Percentiles rank a stretch among this genome's conserved stretches.
Conservation (phyloP, 2,329 filamentous ascomycete species). For the Ceratocystis lukuohia region DNA sequence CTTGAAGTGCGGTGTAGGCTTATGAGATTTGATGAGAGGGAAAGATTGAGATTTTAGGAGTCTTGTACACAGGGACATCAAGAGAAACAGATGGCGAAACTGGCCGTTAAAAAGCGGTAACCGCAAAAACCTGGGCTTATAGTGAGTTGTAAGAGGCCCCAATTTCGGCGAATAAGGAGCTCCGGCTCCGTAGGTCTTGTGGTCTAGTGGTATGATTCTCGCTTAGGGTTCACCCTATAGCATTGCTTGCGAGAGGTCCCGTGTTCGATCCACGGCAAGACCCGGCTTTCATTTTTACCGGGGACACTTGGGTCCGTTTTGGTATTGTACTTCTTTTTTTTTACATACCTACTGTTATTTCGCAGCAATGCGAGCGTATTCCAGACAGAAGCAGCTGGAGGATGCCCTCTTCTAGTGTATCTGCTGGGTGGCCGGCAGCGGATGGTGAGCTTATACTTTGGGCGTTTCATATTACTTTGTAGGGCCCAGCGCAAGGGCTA, state of each 20-base stretch:
- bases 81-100: neutral
- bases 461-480: too few species aligned
- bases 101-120: neutral
- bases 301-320: neutral
- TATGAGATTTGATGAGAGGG: neutral
- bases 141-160: neutral
- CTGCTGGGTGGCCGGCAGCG: too few species aligned
- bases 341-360: neutral
- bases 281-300: neutral
- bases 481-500: too few species aligned
- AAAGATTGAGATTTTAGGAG: neutral
- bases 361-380: neutral
- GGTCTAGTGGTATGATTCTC: constrained; percentile 60
- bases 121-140: neutral
- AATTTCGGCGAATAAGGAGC: neutral
- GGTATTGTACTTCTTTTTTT: neutral
- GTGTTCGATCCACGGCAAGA: constrained; percentile 22
- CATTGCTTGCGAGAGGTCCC: constrained; percentile 22
- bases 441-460: too few species aligned
- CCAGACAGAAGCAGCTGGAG: neutral
- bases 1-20: neutral
- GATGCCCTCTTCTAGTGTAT: neutral
- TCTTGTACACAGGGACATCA: neutral
- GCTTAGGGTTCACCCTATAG: constrained; percentile 43
- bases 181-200: constrained; percentile 29